phyloP scores from a whole-genome alignment of 495 filamentous ascomycete species.

The Cercophora scortea region DNA sequence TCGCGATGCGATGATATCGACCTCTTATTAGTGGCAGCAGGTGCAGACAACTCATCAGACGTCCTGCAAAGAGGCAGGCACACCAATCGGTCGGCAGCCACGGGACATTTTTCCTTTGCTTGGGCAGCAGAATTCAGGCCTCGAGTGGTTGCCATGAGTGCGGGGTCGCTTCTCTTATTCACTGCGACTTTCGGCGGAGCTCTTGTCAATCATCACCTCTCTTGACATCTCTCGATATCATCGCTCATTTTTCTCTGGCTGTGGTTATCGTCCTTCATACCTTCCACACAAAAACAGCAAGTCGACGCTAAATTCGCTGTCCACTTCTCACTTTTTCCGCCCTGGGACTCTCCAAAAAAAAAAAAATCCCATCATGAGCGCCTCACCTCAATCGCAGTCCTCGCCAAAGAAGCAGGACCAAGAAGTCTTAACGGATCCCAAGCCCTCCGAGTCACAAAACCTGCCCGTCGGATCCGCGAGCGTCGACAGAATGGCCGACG shows the following conservation, averaged over 20 bases:
- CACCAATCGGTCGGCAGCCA: constrained; percentile 15
- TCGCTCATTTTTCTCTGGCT: background rate
- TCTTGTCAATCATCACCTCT: too few relatives aligned
- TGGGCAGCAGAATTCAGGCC: constrained; percentile 12
- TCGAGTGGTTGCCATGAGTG: constrained; percentile 2
- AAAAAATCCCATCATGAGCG: constrained; percentile 6
- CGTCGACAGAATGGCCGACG: constrained; percentile 14
- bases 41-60: constrained; percentile 16
- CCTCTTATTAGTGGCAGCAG: background rate
- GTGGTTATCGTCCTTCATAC: background rate
- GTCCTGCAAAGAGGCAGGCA: constrained; percentile 16
- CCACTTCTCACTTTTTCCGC: background rate
- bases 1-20: constrained; percentile 7
- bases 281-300: background rate
- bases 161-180: constrained; percentile 6
- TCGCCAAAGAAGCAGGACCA: constrained; percentile 7
- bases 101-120: constrained; percentile 6
- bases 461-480: constrained; percentile 6
- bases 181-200: background rate
- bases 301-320: too few relatives aligned
- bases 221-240: background rate
- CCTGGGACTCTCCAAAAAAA: background rate
- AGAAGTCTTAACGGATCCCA: constrained; percentile 1
- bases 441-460: constrained; percentile 15
- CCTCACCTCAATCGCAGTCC: constrained; percentile 7